A percentile compares a stretch with the other conserved stretches of the same genome.
These are phyloP conservation scores for Pistacia integerrima DNA, from an alignment of 345 rosid species.

Conservation along the genomic window DNA sequence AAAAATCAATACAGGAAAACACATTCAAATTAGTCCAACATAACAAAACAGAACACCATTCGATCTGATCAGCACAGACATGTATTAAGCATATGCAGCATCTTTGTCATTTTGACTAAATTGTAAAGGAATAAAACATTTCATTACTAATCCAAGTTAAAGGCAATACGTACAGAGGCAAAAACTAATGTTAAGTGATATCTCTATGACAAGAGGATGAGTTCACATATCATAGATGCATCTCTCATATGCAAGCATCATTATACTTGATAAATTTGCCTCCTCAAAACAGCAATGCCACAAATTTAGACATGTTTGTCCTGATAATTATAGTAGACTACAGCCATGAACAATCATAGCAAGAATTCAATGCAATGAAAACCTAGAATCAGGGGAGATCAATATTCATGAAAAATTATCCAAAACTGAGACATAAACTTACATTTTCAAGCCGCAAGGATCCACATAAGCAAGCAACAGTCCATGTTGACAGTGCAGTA, in stretches of 20 bases:
- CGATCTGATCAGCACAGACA: not conserved
- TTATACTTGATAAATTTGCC: not conserved
- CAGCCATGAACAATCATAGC: not conserved
- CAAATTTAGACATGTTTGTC: slow-evolving; percentile 11
- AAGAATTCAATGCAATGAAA: not conserved
- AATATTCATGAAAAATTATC: not conserved
- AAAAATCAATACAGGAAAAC: not conserved
- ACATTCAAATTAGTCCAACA: not conserved
- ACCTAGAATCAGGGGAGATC: not conserved
- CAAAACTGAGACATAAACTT: slow-evolving; percentile 22
- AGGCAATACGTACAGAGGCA: not conserved
- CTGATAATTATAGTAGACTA: not conserved
- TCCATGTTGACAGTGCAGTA: slow-evolving; percentile 80
- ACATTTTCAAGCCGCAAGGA: slow-evolving; percentile 89
- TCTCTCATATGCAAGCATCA: not conserved
- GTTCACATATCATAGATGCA: slow-evolving; percentile 3
- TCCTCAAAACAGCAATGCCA: not conserved
- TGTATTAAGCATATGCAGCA: not conserved
- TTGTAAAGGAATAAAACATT: not conserved
- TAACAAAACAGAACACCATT: not conserved
- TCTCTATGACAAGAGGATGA: not conserved
- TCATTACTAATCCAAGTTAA: not conserved
- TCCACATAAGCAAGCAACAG: slow-evolving; percentile 89
- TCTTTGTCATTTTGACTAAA: not conserved
- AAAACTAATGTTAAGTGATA: not conserved